phyloP scores from a whole-genome alignment of 768 basidiomycete species.

The Tylopilus cervinicoccineus region DNA sequence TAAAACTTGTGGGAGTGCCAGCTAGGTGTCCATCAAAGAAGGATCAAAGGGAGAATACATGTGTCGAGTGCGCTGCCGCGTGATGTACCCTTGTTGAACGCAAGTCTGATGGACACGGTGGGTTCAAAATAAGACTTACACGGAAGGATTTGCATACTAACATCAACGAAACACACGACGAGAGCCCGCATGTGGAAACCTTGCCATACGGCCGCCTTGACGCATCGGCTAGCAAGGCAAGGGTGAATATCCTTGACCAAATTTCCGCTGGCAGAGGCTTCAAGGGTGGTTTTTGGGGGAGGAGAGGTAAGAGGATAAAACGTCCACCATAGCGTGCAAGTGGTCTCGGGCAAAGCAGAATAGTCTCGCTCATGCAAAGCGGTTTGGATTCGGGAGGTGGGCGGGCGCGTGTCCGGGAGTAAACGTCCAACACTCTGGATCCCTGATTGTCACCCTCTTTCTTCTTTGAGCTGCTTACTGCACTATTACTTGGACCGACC shows the following conservation, averaged over 20 bases:
- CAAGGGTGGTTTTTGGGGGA: conserved; percentile 49
- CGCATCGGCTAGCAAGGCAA: conserved; percentile 22
- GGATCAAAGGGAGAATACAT: neutral
- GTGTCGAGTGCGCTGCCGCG: neutral
- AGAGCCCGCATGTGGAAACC: conserved; percentile 1
- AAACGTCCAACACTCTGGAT: neutral
- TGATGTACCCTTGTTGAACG: neutral
- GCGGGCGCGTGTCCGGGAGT: conserved; percentile 4
- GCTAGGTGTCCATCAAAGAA: neutral
- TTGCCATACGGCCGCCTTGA: conserved; percentile 9
- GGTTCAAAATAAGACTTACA: conserved; percentile 26
- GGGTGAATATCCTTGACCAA: conserved; percentile 60
- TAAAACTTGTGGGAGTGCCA: neutral
- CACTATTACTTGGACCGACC: neutral
- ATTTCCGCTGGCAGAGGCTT: conserved; percentile 65
- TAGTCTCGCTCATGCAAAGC: conserved; percentile 32
- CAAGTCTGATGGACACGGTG: neutral
- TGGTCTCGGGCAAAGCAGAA: conserved; percentile 65
- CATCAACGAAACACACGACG: conserved; percentile 28
- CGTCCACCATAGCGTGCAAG: conserved; percentile 56
- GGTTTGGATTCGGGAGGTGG: neutral
- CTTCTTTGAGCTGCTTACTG: neutral
- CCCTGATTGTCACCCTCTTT: neutral
- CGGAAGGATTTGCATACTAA: conserved; percentile 39
- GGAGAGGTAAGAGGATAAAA: conserved; percentile 63